phyloP scores from a whole-genome alignment of 169 alveolate species.

The Babesia gibsoni region DNA sequence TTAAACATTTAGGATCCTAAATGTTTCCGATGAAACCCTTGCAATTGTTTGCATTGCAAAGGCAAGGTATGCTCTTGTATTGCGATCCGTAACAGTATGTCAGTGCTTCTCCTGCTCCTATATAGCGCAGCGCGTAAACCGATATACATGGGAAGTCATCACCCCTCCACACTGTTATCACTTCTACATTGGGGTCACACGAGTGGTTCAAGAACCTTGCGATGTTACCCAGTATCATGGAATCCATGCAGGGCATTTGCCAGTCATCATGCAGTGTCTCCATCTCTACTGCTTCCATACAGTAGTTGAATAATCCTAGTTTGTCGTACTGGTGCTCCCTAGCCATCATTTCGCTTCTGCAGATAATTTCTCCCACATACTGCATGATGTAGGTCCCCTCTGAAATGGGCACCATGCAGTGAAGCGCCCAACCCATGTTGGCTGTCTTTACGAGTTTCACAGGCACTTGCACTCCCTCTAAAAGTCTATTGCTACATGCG shows the following conservation, averaged over 20 bases:
- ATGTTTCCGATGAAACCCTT: slow-evolving; percentile 69
- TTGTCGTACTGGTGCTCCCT: slow-evolving; percentile 77
- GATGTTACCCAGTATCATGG: slow-evolving; percentile 79
- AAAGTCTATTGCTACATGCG: slow-evolving; percentile 67
- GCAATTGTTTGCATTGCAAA: slow-evolving; percentile 69
- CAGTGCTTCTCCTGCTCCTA: slow-evolving; percentile 74
- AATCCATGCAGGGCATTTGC: slow-evolving; percentile 82
- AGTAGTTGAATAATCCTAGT: slow-evolving; percentile 72
- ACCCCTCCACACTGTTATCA: slow-evolving; percentile 77
- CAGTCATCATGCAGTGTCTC: slow-evolving; percentile 77
- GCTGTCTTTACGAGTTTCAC: slow-evolving; percentile 69
- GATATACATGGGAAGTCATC: slow-evolving; percentile 74
- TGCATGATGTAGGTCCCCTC: slow-evolving; percentile 81
- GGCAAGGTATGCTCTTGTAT: slow-evolving; percentile 71
- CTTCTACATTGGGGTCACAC: slow-evolving; percentile 83
- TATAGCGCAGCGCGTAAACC: slow-evolving; percentile 71
- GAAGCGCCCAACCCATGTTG: slow-evolving; percentile 74
- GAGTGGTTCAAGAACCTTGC: slow-evolving; percentile 87
- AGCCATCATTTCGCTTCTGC: slow-evolving; percentile 78
- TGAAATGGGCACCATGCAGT: slow-evolving; percentile 61
- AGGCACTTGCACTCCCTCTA: slow-evolving; percentile 74
- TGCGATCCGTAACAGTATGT: slow-evolving; percentile 73
- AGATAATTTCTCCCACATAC: slow-evolving; percentile 83
- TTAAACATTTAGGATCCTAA: background rate
- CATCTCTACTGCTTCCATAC: slow-evolving; percentile 74